Base-by-base conservation (phyloP, 805 yeast genomes). In the Teunomyces funiuensis region DNA sequence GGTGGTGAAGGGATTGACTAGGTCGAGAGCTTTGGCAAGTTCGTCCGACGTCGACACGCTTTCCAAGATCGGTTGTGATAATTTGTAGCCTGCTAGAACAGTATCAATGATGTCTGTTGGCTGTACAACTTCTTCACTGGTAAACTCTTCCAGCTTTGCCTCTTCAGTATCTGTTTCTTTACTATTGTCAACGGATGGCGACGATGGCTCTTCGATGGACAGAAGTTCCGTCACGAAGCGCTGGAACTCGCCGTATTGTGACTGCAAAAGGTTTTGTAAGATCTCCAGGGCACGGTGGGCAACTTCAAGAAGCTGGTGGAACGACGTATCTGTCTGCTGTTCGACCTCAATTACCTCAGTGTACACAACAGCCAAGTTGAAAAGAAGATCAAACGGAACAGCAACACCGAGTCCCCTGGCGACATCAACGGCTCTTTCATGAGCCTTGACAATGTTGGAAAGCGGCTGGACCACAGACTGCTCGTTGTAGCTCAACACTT, bases 311-410 rank as follows among this genome's bases (percentile, higher is more conserved):
- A 61, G 39, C 23, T 55, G 15, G 9, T 26, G 22, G 33, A 52
- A 48, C 19, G 42, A 48, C 5, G 49, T 28, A 4, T 47, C 49
- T 9, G 40, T 47, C 16, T 57, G 56, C 23, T 60, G 63, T 4
- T 52, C 54, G 10, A 50, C 58, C 40, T 77, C 82, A 28, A 76
- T 55, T 7, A 63, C 63, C 46, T 77, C 80, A 22, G 69, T 66
- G 47, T 74, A 74, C 6, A 71, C 76, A 33, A 77, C 51, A 0
- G 71, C 77, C 8, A 71, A 56, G 46, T 77, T 78, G 54, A 63
- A 76, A 22, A 68, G 55, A 36, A 77, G 58, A 49, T 78, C 83
- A 57, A 64, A 55, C 3, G 73, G 66, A 4, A 52, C 44, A 3
- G 46, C 43, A 2, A 29, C 46, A 6, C 39, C 43, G 18, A 36